Percentiles rank a stretch among this genome's conserved stretches.
phyloP scores from a whole-genome alignment of 2,329 filamentous ascomycete species.

The Ophiosphaerella korrae region DNA sequence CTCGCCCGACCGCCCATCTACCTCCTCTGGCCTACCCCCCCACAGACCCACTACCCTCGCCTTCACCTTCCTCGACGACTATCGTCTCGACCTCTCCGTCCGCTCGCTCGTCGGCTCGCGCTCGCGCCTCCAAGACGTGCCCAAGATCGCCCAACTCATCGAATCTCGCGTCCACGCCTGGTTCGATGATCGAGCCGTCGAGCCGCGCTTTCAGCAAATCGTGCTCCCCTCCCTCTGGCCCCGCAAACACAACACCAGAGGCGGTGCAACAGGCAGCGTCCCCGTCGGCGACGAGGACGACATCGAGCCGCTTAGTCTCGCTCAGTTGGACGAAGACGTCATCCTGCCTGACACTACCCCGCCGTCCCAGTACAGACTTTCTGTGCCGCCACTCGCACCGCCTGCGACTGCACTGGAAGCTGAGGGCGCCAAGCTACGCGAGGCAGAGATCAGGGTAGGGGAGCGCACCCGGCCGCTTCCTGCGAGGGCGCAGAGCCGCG shows the following conservation, averaged over 20 bases:
- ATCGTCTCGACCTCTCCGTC: slow-evolving; percentile 81
- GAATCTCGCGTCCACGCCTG: slow-evolving; percentile 80
- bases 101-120: slow-evolving; percentile 78
- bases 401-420: slow-evolving; percentile 22
- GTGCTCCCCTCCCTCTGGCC: slow-evolving; percentile 83
- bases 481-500: slow-evolving; percentile 3
- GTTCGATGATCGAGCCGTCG: slow-evolving; percentile 87
- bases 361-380: neutral
- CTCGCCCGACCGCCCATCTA: slow-evolving; percentile 52
- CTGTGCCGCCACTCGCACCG: neutral
- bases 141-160: slow-evolving; percentile 84
- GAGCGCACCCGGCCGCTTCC: slow-evolving; percentile 21
- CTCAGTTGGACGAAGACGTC: slow-evolving; percentile 9
- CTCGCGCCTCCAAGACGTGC: slow-evolving; percentile 81
- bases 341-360: slow-evolving; percentile 7
- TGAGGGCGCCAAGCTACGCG: slow-evolving; percentile 44
- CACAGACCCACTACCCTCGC: slow-evolving; percentile 79
- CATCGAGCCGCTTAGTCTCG: slow-evolving; percentile 18
- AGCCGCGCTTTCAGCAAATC: slow-evolving; percentile 86
- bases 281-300: slow-evolving; percentile 18
- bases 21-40: slow-evolving; percentile 26
- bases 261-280: slow-evolving; percentile 63
- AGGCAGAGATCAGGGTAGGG: slow-evolving; percentile 43
- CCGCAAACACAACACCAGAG: slow-evolving; percentile 79
- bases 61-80: slow-evolving; percentile 92